Percentiles rank a stretch among this genome's conserved stretches.
Conservation (phyloP, 2,329 filamentous ascomycete species). For the Penicillium brasilianum region DNA sequence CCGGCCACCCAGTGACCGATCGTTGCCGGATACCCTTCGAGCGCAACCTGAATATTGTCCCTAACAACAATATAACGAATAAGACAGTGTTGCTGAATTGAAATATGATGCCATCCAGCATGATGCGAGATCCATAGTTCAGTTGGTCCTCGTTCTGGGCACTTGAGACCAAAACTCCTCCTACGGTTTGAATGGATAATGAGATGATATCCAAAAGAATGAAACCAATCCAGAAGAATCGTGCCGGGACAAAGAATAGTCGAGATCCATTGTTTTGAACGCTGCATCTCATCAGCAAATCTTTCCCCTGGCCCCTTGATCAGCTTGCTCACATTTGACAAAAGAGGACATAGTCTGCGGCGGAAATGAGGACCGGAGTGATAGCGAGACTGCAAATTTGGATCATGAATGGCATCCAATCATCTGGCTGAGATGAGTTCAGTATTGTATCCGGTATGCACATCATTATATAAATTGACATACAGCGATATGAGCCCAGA, state of each 20-base stretch:
- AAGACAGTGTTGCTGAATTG: slow-evolving; percentile 11
- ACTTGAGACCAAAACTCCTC: slow-evolving; percentile 9
- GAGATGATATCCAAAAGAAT: slow-evolving; percentile 7
- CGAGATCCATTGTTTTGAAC: background rate
- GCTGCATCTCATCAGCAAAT: background rate
- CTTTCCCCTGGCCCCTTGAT: background rate
- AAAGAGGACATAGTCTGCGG: slow-evolving; percentile 10
- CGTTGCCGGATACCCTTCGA: background rate
- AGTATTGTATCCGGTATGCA: no score
- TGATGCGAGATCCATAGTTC: background rate
- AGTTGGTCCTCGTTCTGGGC: slow-evolving; percentile 2
- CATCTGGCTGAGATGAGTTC: background rate
- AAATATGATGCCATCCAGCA: slow-evolving; percentile 10
- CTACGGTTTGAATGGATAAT: slow-evolving; percentile 11
- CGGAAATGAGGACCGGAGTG: slow-evolving; percentile 7
- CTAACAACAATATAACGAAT: slow-evolving; percentile 4
- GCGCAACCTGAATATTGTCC: background rate
- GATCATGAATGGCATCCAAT: slow-evolving; percentile 14
- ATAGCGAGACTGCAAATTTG: slow-evolving; percentile 11
- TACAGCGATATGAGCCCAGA: slow-evolving; percentile 8
- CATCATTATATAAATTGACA: background rate
- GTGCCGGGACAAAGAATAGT: slow-evolving; percentile 1
- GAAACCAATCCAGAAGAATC: slow-evolving; percentile 8
- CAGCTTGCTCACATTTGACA: slow-evolving; percentile 6
- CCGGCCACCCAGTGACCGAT: background rate